Base-by-base conservation (phyloP, 768 basidiomycete species). In the Russula vinacea region DNA sequence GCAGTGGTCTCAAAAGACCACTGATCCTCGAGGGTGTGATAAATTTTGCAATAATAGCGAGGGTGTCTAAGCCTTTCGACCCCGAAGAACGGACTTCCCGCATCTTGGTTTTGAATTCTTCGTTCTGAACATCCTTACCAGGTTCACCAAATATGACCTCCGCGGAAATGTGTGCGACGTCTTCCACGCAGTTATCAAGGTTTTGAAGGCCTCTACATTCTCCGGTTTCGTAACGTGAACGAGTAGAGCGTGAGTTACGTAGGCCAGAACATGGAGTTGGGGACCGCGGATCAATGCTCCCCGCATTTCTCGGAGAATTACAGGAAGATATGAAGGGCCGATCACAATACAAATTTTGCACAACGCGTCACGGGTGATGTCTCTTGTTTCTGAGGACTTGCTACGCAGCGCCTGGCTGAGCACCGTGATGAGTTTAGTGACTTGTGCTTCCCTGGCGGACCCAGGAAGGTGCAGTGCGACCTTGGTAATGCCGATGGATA, bases 71-170 rank as follows among this genome's bases (percentile, higher is more conserved):
- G 2, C 89, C 93, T 71, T 86, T 86, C n/a, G 91, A 84, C 2
- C 87, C 82, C 29, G 92, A 93, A 11, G 85, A 82, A 37, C 86
- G 82, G 33, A 95, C 96, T 77, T 99, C 96, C 24, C 90, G 83
- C 85, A 94, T 90, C 75, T 91, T 94, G 19, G 94, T 94, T 77
- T 88, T 92, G 84, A 96, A 98, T 29, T 88, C 95, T 69, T 94
- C 93, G 3, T 88, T 80, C 62, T 87, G 84, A 0, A 90, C 87
- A 70, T 98, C 92, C 74, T 90, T 91, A 16, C 90, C 91, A 1
- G 95, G 94, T 72, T 94, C 87, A 32, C 96, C 96, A 69, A 98
- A 98, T 58, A 98, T 83, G 57, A 98, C 96, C 71, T 92, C 94
- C 0, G 87, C 86, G 17, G 90, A 87, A 60, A 98, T 77, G 71